Conservation (phyloP, 306 rosid genomes). For the Pterocarpus santalinus region DNA sequence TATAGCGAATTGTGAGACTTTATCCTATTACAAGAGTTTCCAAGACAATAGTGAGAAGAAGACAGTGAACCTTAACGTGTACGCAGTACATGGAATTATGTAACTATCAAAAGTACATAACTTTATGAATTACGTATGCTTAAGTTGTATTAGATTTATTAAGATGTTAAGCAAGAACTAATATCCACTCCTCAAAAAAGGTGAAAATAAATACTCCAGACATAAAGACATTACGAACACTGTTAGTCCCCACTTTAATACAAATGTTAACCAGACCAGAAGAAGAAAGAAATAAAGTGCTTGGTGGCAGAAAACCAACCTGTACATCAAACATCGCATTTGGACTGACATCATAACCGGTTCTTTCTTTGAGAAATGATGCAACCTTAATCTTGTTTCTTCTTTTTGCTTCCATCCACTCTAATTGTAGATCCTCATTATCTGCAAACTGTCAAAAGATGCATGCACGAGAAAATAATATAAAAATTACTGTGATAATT, state of each 20-base stretch:
- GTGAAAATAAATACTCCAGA: constrained; percentile 25
- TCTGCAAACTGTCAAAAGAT: constrained; percentile 71
- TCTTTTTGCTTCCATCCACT: constrained; percentile 85
- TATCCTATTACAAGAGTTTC: constrained; percentile 14
- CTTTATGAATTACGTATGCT: neutral
- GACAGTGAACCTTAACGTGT: neutral
- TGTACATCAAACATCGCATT: constrained; percentile 94
- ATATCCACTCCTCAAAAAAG: neutral
- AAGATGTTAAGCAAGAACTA: neutral
- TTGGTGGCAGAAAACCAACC: constrained; percentile 58
- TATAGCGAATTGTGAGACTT: neutral
- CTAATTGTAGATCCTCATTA: constrained; percentile 79
- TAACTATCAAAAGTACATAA: neutral
- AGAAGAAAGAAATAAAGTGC: constrained; percentile 29
- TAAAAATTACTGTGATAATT: neutral
- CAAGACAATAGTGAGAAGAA: neutral
- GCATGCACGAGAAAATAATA: constrained; percentile 1
- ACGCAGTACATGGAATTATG: neutral
- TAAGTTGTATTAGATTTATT: neutral
- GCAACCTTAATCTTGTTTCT: constrained; percentile 84
- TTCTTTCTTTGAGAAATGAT: constrained; percentile 77
- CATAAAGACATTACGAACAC: too few relatives aligned
- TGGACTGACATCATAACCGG: constrained; percentile 86
- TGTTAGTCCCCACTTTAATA: too few relatives aligned
- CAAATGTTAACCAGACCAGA: neutral